phyloP scores from a whole-genome alignment of 1,284 basidiomycete genomes.

The Apiotrichum mycotoxinovorans region DNA sequence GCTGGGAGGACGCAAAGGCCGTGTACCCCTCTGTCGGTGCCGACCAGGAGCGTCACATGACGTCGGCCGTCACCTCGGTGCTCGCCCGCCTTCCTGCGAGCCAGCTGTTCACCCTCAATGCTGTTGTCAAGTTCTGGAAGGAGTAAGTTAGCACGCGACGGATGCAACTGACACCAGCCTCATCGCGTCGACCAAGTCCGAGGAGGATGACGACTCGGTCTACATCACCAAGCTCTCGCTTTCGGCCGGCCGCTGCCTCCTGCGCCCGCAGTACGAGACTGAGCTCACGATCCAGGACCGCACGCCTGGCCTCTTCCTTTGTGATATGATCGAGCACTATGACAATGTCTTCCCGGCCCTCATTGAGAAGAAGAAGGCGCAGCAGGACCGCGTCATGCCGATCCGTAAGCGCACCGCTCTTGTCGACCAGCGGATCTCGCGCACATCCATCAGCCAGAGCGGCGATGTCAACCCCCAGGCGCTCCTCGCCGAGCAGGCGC shows the following conservation, averaged over 20 bases:
- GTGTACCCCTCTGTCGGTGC: slow-evolving; percentile 72
- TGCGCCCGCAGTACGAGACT: slow-evolving; percentile 77
- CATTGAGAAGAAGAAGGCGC: slow-evolving; percentile 75
- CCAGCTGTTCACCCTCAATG: slow-evolving; percentile 78
- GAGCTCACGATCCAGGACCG: slow-evolving; percentile 80
- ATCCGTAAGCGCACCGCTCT: slow-evolving; percentile 80
- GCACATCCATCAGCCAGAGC: slow-evolving; percentile 55
- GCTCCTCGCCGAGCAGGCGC: slow-evolving; percentile 47
- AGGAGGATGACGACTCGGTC: slow-evolving; percentile 64
- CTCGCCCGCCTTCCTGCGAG: slow-evolving; percentile 71
- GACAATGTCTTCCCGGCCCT: slow-evolving; percentile 71
- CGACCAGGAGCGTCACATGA: slow-evolving; percentile 59
- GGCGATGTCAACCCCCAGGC: slow-evolving; percentile 51
- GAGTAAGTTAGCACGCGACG: slow-evolving; percentile 54
- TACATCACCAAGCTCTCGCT: slow-evolving; percentile 82
- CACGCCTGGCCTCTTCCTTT: slow-evolving; percentile 72
- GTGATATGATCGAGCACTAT: slow-evolving; percentile 79
- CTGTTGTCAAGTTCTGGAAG: slow-evolving; percentile 71
- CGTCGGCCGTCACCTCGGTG: slow-evolving; percentile 63
- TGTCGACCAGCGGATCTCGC: slow-evolving; percentile 74
- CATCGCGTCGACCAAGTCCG: slow-evolving; percentile 62
- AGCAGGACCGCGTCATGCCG: slow-evolving; percentile 75
- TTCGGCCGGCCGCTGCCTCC: slow-evolving; percentile 75
- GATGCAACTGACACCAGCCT: slow-evolving; percentile 54
- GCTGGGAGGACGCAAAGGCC: slow-evolving; percentile 82